These are phyloP conservation scores for Neonectria sp. DNA, from an alignment of 2,329 filamentous ascomycete species.

Conservation along the genomic window DNA sequence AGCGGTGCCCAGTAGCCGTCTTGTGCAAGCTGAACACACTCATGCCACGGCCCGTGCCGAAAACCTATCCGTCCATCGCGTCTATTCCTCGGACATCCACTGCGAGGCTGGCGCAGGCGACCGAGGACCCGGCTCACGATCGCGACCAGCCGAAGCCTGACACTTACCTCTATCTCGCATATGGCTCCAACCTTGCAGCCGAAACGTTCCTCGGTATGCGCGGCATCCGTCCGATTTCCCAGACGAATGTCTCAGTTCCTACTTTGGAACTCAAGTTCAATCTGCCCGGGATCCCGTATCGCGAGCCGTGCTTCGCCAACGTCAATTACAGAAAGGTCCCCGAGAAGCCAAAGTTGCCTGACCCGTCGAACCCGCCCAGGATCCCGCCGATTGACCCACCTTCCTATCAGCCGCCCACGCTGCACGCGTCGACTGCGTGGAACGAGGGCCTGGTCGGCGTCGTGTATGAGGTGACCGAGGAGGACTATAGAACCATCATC, in stretches of 20 bases:
- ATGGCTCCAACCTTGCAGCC: slow-evolving; percentile 89
- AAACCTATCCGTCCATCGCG: slow-evolving; percentile 48
- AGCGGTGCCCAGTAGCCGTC: slow-evolving; percentile 34
- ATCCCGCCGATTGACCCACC: slow-evolving; percentile 48
- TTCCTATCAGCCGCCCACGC: slow-evolving; percentile 41
- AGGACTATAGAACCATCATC: slow-evolving; percentile 89
- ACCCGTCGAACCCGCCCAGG: slow-evolving; percentile 49
- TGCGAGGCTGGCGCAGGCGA: slow-evolving; percentile 49
- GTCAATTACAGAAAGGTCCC: slow-evolving; percentile 73
- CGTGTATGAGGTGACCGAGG: slow-evolving; percentile 91
- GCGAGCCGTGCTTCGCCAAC: slow-evolving; percentile 94
- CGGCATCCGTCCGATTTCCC: slow-evolving; percentile 85
- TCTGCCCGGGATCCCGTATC: slow-evolving; percentile 87
- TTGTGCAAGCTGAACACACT: slow-evolving; percentile 46
- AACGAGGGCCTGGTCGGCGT: slow-evolving; percentile 89
- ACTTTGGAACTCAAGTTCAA: slow-evolving; percentile 86
- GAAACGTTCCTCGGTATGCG: slow-evolving; percentile 85
- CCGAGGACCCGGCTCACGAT: slow-evolving; percentile 43
- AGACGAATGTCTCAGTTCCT: slow-evolving; percentile 87
- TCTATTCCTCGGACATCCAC: slow-evolving; percentile 52
- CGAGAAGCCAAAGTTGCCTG: slow-evolving; percentile 54
- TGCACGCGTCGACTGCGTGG: slow-evolving; percentile 65
- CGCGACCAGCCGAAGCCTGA: slow-evolving; percentile 41
- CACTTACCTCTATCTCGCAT: slow-evolving; percentile 86
- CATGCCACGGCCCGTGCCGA: slow-evolving; percentile 35